A percentile compares a stretch with the other conserved stretches of the same genome.
Conservation (phyloP, 805 yeast species). For the Saccharomycopsis capsularis region DNA sequence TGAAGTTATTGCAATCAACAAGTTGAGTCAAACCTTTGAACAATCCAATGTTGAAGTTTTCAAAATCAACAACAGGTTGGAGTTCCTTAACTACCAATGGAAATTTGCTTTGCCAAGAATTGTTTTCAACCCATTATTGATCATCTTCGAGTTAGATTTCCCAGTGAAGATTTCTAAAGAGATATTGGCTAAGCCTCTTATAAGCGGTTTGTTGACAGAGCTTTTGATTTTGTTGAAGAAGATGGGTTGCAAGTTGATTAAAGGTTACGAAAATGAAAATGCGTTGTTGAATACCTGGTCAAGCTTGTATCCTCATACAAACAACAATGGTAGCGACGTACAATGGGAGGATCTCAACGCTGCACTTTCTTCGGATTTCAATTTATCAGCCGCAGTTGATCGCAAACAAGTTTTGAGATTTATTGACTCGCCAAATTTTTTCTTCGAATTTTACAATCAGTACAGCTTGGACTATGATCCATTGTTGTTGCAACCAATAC, state of each 20-base stretch:
- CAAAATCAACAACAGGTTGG: conserved; percentile 43
- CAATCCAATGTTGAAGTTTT: conserved; percentile 38
- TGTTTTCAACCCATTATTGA: conserved; percentile 68
- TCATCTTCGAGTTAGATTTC: conserved; percentile 63
- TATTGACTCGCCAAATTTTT: conserved; percentile 48
- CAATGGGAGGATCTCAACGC: neutral
- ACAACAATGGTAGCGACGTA: neutral
- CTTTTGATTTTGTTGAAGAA: conserved; percentile 63
- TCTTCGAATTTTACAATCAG: conserved; percentile 57
- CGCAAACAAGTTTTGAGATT: conserved; percentile 29
- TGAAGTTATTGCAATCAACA: conserved; percentile 29
- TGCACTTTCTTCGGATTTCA: neutral
- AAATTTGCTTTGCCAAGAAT: conserved; percentile 72
- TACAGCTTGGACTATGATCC: conserved; percentile 64
- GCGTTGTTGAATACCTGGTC: conserved; percentile 50
- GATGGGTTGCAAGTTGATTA: conserved; percentile 69
- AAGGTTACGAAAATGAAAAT: conserved; percentile 62
- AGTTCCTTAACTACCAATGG: conserved; percentile 75
- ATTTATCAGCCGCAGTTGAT: neutral
- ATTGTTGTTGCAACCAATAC: conserved; percentile 74
- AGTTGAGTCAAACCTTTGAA: conserved; percentile 33
- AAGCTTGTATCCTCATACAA: conserved; percentile 33
- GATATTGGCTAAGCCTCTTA: conserved; percentile 77
- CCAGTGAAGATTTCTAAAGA: conserved; percentile 55
- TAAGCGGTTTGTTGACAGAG: conserved; percentile 75